These are phyloP conservation scores for Tuber melanosporum DNA, from an alignment of 495 filamentous ascomycete species.

Conservation along the genomic window DNA sequence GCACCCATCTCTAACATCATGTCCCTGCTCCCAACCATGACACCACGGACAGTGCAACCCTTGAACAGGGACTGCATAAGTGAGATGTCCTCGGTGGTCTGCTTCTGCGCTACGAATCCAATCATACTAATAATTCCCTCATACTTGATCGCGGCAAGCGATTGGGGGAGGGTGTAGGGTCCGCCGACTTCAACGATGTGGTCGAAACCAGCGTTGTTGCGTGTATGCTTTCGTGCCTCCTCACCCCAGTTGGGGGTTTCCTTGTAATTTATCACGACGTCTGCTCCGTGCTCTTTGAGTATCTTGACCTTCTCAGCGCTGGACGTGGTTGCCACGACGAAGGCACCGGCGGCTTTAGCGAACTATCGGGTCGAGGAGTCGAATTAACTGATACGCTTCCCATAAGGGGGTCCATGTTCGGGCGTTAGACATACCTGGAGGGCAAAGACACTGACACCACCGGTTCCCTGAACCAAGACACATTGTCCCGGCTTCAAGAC, in stretches of 20 bases:
- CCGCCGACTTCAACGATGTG: constrained; percentile 53
- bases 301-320: constrained; percentile 41
- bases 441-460: constrained; percentile 43
- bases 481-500: constrained; percentile 34
- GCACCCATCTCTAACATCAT: not conserved
- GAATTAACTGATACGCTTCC: not conserved
- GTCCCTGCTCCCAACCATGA: not conserved
- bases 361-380: constrained; percentile 6
- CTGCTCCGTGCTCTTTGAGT: constrained; percentile 48
- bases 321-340: constrained; percentile 46
- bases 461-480: constrained; percentile 43
- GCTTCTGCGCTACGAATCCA: constrained; percentile 50
- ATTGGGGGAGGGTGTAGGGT: constrained; percentile 5
- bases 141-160: constrained; percentile 3
- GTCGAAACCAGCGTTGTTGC: constrained; percentile 50
- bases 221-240: constrained; percentile 48
- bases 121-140: constrained; percentile 4
- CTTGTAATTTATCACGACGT: constrained; percentile 56
- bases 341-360: constrained; percentile 17
- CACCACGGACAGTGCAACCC: not conserved
- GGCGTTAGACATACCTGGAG: constrained; percentile 44
- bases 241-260: constrained; percentile 57
- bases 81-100: not conserved
- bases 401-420: constrained; percentile 27
- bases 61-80: not conserved